Conservation (phyloP, 176 grass and related monocot species). For the Ananas comosus region DNA sequence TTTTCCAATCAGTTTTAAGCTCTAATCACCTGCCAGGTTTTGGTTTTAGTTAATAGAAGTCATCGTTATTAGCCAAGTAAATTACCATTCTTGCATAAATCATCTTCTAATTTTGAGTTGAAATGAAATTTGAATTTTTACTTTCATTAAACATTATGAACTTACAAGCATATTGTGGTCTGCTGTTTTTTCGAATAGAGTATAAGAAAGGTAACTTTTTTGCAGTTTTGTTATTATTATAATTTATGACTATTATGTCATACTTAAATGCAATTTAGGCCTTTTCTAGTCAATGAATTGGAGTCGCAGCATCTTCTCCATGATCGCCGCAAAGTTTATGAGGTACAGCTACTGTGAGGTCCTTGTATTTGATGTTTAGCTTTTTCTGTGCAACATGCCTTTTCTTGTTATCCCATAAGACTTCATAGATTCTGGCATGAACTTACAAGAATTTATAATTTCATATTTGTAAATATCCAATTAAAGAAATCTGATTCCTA, state of each 20-base stretch:
- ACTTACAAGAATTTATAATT: neutral
- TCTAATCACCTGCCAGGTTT: too few relatives aligned
- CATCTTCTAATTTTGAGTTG: too few relatives aligned
- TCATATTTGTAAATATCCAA: neutral
- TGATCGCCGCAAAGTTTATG: slow-evolving; percentile 89
- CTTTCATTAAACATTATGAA: too few relatives aligned
- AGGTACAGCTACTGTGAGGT: slow-evolving; percentile 42
- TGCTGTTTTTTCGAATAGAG: slow-evolving; percentile 3
- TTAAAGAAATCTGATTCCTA: too few relatives aligned
- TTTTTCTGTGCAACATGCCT: neutral
- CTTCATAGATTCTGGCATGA: too few relatives aligned
- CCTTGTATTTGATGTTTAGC: neutral
- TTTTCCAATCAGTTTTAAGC: too few relatives aligned
- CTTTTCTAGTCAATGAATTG: slow-evolving; percentile 85
- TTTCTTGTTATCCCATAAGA: neutral
- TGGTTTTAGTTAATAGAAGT: too few relatives aligned
- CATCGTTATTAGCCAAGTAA: too few relatives aligned
- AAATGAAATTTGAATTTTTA: too few relatives aligned
- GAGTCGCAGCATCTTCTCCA: slow-evolving; percentile 77
- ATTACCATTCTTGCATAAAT: too few relatives aligned
- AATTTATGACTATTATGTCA: slow-evolving; percentile 7
- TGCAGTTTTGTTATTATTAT: neutral
- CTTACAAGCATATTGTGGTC: neutral
- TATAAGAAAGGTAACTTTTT: neutral
- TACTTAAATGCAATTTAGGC: slow-evolving; percentile 36